A percentile compares a stretch with the other conserved stretches of the same genome.
phyloP scores from a whole-genome alignment of 73 alveolate species.

The Paramecium octaurelia region DNA sequence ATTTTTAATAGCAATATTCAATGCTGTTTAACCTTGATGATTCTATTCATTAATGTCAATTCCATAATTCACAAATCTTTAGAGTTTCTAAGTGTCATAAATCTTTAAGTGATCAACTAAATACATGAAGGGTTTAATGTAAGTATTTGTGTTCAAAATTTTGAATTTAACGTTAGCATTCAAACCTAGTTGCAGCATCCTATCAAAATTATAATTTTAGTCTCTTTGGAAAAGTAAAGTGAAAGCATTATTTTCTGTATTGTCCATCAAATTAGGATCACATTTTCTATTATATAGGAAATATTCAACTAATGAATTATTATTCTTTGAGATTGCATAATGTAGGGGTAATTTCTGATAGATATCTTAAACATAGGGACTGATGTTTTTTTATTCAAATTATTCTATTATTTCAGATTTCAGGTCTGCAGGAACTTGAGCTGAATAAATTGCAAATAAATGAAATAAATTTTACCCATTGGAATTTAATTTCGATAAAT shows the following conservation, averaged over 20 bases:
- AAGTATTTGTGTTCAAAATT: background rate
- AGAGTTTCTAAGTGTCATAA: background rate
- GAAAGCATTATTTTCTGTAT: constrained; percentile 46
- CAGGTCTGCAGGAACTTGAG: background rate
- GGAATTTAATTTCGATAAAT: constrained; percentile 51
- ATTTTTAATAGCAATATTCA: constrained; percentile 76
- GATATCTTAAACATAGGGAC: constrained; percentile 57
- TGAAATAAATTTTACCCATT: constrained; percentile 72
- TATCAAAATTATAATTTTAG: background rate
- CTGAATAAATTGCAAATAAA: constrained; percentile 63
- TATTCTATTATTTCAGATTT: background rate
- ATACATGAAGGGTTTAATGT: background rate
- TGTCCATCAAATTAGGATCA: constrained; percentile 45
- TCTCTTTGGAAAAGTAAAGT: background rate
- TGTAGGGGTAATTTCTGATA: constrained; percentile 69
- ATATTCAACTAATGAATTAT: constrained; percentile 24
- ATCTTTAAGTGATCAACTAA: background rate
- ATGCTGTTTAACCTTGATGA: constrained; percentile 77
- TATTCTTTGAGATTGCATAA: constrained; percentile 63
- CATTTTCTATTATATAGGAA: constrained; percentile 33
- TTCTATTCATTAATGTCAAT: constrained; percentile 63
- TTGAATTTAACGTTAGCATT: background rate
- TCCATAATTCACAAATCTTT: background rate
- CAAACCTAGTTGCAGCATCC: background rate
- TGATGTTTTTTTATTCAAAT: constrained; percentile 64